Evolutionary conservation across 2,329 filamentous ascomycete species (phyloP).

Genomic region (Bimuria novae-zelandiae): DNA sequence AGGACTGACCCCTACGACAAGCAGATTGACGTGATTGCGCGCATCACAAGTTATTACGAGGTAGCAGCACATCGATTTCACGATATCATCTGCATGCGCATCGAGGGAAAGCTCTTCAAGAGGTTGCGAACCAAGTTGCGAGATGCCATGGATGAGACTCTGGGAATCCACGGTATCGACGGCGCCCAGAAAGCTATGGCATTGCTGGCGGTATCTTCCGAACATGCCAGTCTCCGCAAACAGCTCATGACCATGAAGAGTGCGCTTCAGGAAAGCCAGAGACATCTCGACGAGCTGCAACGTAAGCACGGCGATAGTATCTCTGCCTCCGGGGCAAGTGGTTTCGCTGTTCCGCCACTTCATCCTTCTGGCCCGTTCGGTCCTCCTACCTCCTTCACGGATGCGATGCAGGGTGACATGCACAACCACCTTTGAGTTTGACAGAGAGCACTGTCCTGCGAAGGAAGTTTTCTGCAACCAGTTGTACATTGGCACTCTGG

Average conservation of each 20-base stretch:
- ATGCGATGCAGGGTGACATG: slow-evolving; percentile 13
- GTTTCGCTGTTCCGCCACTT: no score
- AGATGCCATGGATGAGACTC: slow-evolving; percentile 29
- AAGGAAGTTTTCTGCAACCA: no score
- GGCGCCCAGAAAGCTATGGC: slow-evolving; percentile 16
- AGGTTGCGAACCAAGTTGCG: slow-evolving; percentile 24
- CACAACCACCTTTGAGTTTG: background rate
- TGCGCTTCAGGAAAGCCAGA: slow-evolving; percentile 18
- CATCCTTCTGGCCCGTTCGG: background rate
- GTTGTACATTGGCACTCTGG: no score
- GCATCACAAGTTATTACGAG: slow-evolving; percentile 71
- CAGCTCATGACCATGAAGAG: slow-evolving; percentile 14
- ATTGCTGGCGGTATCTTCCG: slow-evolving; percentile 19
- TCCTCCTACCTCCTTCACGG: slow-evolving; percentile 5
- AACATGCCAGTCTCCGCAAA: slow-evolving; percentile 17
- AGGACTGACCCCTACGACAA: slow-evolving; percentile 61
- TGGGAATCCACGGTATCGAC: slow-evolving; percentile 23
- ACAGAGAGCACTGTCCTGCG: background rate
- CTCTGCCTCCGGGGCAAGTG: no score
- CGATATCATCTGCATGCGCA: slow-evolving; percentile 54
- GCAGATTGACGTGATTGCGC: slow-evolving; percentile 66
- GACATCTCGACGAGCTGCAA: slow-evolving; percentile 19
- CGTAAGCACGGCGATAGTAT: slow-evolving; percentile 18
- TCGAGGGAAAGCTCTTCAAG: slow-evolving; percentile 45
- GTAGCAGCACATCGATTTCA: slow-evolving; percentile 68